phyloP scores from a whole-genome alignment of 2,329 filamentous ascomycete genomes.

The Sphaerostilbella broomeana region DNA sequence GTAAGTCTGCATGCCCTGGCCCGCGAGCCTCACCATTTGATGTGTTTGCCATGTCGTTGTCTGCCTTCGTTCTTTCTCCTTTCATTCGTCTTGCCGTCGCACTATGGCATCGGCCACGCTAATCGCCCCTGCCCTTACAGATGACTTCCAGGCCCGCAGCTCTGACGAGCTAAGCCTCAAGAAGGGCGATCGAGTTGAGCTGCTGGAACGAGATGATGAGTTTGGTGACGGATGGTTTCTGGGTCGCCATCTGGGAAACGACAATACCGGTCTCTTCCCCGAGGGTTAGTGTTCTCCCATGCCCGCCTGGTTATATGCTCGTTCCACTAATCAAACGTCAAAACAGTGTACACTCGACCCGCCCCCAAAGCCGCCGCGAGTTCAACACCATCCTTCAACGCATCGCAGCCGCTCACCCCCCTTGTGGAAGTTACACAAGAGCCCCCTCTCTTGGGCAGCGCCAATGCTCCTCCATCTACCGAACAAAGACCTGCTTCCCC shows the following conservation, averaged over 20 bases:
- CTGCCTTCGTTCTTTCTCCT: background rate
- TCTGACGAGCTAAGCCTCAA: slow-evolving; percentile 85
- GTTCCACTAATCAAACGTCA: slow-evolving; percentile 11
- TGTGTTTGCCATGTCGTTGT: background rate
- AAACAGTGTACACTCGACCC: slow-evolving; percentile 54
- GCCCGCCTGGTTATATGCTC: background rate
- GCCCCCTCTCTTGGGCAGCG: slow-evolving; percentile 15
- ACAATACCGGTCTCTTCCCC: slow-evolving; percentile 72
- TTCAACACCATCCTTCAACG: slow-evolving; percentile 26
- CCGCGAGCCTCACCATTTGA: slow-evolving; percentile 24
- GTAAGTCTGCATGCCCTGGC: slow-evolving; percentile 41
- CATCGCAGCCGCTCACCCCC: slow-evolving; percentile 25
- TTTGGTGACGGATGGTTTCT: slow-evolving; percentile 86
- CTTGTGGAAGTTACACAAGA: slow-evolving; percentile 27
- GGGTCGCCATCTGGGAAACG: slow-evolving; percentile 65
- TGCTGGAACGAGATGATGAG: slow-evolving; percentile 80
- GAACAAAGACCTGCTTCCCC: slow-evolving; percentile 26
- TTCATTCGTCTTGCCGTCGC: background rate
- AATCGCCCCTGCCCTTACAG: slow-evolving; percentile 37
- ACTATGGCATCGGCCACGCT: slow-evolving; percentile 3
- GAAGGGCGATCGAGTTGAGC: slow-evolving; percentile 77
- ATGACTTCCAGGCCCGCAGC: slow-evolving; percentile 88
- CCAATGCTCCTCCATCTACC: slow-evolving; percentile 16
- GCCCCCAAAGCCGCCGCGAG: slow-evolving; percentile 51
- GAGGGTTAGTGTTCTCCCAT: slow-evolving; percentile 53